Conservation (phyloP, 208 protist species). For the Trypanosomatidae sp. region DNA sequence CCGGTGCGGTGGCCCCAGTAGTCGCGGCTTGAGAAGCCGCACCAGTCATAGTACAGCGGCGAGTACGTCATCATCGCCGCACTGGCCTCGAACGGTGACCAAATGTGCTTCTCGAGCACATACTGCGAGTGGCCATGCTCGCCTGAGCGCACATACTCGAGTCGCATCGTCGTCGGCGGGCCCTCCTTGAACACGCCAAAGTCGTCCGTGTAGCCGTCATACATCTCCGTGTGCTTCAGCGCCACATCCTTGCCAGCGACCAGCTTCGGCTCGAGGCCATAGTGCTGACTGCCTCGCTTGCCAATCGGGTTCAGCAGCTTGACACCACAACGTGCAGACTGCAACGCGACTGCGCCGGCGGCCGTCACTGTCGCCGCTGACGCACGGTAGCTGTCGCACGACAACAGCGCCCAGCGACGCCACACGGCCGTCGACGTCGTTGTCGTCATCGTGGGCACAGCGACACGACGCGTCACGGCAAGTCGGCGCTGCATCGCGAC, state of each 20-base stretch:
- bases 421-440: no score
- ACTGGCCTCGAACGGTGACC: conserved; percentile 87
- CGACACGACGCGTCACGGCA: no score
- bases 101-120: conserved; percentile 80
- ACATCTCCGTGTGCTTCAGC: conserved; percentile 88
- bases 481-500: no score
- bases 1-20: conserved; percentile 85
- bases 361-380: no score
- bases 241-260: conserved; percentile 80
- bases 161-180: conserved; percentile 66
- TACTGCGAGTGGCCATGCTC: conserved; percentile 75
- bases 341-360: no score
- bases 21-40: conserved; percentile 74
- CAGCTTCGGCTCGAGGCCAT: conserved; percentile 70
- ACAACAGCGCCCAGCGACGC: no score
- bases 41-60: conserved; percentile 86
- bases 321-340: conserved; percentile 13
- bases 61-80: conserved; percentile 78
- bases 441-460: no score
- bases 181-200: conserved; percentile 90
- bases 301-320: conserved; percentile 78
- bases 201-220: conserved; percentile 89
- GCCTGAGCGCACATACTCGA: conserved; percentile 84
- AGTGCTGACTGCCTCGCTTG: conserved; percentile 78
- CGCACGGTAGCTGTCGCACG: no score